phyloP scores from a whole-genome alignment of 225 moss, liverwort and hornwort species.

The Pleurozium schreberi region DNA sequence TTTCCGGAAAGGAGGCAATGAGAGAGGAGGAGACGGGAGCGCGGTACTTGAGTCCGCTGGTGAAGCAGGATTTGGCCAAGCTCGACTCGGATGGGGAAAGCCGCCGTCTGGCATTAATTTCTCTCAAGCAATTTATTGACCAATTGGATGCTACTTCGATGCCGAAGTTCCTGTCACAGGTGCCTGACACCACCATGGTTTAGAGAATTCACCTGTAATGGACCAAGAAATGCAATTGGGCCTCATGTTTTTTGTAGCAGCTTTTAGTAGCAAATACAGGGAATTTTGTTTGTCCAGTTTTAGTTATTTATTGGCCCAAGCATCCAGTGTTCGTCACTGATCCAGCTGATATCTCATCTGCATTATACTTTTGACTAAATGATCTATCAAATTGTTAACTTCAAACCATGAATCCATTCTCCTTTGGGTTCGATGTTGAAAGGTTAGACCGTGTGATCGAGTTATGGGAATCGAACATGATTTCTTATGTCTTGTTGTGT shows the following conservation, averaged over 20 bases:
- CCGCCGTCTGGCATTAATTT: conserved; percentile 53
- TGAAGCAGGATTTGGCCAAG: conserved; percentile 69
- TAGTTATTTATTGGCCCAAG: neutral
- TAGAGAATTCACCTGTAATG: neutral
- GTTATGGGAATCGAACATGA: neutral
- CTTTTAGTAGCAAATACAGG: neutral
- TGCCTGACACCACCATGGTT: neutral
- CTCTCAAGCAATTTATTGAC: conserved; percentile 63
- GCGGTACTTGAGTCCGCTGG: conserved; percentile 52
- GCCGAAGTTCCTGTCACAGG: conserved; percentile 77
- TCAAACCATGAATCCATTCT: neutral
- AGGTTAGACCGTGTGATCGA: neutral
- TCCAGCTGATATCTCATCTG: neutral
- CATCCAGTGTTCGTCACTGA: neutral
- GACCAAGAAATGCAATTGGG: neutral
- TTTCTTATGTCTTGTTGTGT: neutral
- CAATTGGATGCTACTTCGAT: conserved; percentile 62
- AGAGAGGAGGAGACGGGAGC: conserved; percentile 50
- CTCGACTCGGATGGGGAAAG: conserved; percentile 67
- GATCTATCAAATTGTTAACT: neutral
- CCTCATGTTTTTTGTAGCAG: too few species aligned
- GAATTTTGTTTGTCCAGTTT: neutral
- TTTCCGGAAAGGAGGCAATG: conserved; percentile 31
- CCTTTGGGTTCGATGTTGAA: neutral
- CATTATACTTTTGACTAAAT: neutral